phyloP scores from a whole-genome alignment of 805 yeast genomes.

The Zygotorulaspora chibaensis region DNA sequence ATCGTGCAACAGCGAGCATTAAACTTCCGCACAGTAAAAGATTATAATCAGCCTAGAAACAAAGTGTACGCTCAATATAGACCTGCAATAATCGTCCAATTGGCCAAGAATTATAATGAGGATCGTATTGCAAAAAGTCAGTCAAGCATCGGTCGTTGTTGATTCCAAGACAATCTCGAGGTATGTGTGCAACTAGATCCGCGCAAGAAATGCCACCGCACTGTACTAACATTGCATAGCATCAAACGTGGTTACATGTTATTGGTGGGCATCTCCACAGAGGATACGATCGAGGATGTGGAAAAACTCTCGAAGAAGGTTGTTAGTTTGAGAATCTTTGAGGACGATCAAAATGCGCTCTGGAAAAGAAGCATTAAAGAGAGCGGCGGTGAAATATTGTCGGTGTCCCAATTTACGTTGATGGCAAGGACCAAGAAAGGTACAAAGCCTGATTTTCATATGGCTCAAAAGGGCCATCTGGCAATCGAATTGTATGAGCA shows the following conservation, averaged over 20 bases:
- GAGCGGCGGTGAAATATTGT: conserved; percentile 64
- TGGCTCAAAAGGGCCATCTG: conserved; percentile 76
- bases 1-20: too few species aligned
- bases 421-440: conserved; percentile 85
- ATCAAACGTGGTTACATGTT: conserved; percentile 73
- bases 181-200: conserved; percentile 31
- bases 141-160: conserved; percentile 84
- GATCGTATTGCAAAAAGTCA: conserved; percentile 87
- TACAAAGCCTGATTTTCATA: conserved; percentile 90
- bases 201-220: neutral
- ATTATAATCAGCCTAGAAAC: too few species aligned
- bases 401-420: conserved; percentile 90
- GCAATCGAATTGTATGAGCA: conserved; percentile 43
- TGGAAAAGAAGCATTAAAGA: conserved; percentile 76
- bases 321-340: conserved; percentile 64
- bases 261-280: conserved; percentile 76
- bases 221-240: conserved; percentile 19
- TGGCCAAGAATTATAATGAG: conserved; percentile 48
- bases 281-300: conserved; percentile 74
- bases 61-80: too few species aligned
- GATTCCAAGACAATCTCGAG: conserved; percentile 64
- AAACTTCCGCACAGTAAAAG: too few species aligned
- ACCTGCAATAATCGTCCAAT: neutral
- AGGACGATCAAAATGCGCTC: conserved; percentile 61
- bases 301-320: conserved; percentile 65